These are phyloP conservation scores for Geopyxis carbonaria DNA, from an alignment of 495 filamentous ascomycete species.

Conservation along the genomic window DNA sequence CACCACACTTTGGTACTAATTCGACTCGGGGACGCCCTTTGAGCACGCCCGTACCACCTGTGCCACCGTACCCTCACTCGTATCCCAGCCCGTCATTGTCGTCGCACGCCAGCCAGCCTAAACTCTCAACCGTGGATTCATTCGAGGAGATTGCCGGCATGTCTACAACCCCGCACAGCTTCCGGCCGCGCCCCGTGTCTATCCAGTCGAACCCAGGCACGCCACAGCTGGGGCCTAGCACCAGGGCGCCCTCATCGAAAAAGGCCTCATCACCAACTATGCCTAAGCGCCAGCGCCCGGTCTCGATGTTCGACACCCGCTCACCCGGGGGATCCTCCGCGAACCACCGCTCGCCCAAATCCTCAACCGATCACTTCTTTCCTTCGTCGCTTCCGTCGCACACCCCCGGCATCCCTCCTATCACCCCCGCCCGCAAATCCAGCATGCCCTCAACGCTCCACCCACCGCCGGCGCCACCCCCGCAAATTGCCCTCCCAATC, in stretches of 20 bases:
- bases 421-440: background rate
- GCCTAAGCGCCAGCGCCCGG: conserved; percentile 14
- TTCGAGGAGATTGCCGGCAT: conserved; percentile 12
- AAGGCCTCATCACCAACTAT: no score
- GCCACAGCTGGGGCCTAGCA: conserved; percentile 11
- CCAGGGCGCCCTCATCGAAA: conserved; percentile 4
- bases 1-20: conserved; percentile 12
- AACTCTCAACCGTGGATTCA: conserved; percentile 12
- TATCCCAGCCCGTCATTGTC: conserved; percentile 8
- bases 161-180: conserved; percentile 10
- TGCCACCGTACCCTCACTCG: conserved; percentile 4
- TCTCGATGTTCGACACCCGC: conserved; percentile 21
- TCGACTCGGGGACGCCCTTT: no score
- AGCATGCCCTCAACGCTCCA: background rate
- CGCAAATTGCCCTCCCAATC: background rate
- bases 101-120: conserved; percentile 8
- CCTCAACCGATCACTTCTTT: background rate
- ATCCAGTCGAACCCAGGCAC: conserved; percentile 8
- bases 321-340: background rate
- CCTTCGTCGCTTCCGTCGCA: background rate
- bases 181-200: conserved; percentile 13
- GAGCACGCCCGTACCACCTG: conserved; percentile 8
- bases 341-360: background rate
- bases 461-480: background rate
- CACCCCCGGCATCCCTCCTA: background rate